These are phyloP conservation scores for Sarocladium strictum DNA, from an alignment of 2,329 filamentous ascomycete species.

Conservation along the genomic window DNA sequence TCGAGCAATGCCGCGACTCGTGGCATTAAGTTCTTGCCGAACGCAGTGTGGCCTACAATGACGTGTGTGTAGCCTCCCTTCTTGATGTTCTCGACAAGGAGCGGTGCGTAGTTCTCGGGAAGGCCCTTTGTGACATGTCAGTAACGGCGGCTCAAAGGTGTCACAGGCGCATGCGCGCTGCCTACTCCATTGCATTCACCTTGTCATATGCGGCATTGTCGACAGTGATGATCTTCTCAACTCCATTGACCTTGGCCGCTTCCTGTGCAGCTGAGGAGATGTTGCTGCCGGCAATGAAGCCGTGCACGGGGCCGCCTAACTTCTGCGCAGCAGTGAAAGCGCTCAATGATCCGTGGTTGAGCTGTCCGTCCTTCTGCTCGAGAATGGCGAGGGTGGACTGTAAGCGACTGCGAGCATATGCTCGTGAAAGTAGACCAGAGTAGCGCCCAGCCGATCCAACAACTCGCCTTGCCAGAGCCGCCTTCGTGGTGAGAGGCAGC, in stretches of 20 bases:
- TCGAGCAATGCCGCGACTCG: constrained; percentile 88
- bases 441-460: constrained; percentile 21
- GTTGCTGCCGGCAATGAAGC: constrained; percentile 76
- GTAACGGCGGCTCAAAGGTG: not conserved
- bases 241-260: constrained; percentile 80
- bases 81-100: constrained; percentile 94
- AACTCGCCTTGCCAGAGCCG: constrained; percentile 21
- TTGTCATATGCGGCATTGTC: constrained; percentile 91
- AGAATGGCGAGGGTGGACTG: constrained; percentile 86
- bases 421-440: constrained; percentile 19
- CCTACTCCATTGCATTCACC: constrained; percentile 43
- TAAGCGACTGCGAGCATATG: constrained; percentile 40
- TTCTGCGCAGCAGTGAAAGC: constrained; percentile 82
- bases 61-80: constrained; percentile 92
- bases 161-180: no score
- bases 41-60: constrained; percentile 84
- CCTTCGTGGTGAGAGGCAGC: constrained; percentile 27
- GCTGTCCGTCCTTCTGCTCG: constrained; percentile 85
- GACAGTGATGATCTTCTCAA: constrained; percentile 86
- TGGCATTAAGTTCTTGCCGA: constrained; percentile 92
- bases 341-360: constrained; percentile 76
- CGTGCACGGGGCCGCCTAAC: constrained; percentile 79
- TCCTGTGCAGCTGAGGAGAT: constrained; percentile 72
- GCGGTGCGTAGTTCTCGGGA: constrained; percentile 87
- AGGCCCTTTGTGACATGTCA: constrained; percentile 50